A percentile compares a stretch with the other conserved stretches of the same genome.
phyloP scores from a whole-genome alignment of 1,284 basidiomycete species.

The Trichosporon coremiiforme region DNA sequence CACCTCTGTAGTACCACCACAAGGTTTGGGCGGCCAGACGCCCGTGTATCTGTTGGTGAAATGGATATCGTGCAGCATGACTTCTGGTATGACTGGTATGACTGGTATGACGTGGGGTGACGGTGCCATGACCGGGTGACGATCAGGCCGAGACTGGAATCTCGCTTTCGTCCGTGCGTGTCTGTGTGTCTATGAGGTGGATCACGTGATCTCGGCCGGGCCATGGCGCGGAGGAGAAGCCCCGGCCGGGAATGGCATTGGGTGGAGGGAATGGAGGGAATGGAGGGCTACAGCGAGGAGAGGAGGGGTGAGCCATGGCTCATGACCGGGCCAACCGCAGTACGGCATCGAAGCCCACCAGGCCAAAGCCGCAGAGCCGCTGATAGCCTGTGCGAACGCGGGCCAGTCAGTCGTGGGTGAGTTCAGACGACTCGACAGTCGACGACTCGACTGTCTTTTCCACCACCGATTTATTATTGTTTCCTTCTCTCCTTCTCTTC shows the following conservation, averaged over 20 bases:
- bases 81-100: too few relatives aligned
- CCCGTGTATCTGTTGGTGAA: conserved; percentile 19
- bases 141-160: conserved; percentile 1
- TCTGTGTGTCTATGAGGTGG: background rate
- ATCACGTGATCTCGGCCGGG: conserved; percentile 18
- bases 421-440: too few relatives aligned
- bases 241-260: conserved; percentile 12
- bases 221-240: conserved; percentile 17
- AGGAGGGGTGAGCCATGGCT: too few relatives aligned
- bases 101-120: conserved; percentile 16
- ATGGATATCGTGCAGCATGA: conserved; percentile 16
- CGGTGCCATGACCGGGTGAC: conserved; percentile 1
- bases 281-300: too few relatives aligned
- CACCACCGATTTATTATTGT: background rate
- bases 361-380: conserved; percentile 1
- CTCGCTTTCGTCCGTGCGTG: too few relatives aligned
- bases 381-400: conserved; percentile 10
- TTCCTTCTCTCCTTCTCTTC: background rate
- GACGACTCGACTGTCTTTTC: background rate
- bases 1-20: background rate
- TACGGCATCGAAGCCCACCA: too few relatives aligned
- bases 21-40: conserved; percentile 11
- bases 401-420: background rate
- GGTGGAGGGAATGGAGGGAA: background rate
- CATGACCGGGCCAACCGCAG: too few relatives aligned